phyloP scores from a whole-genome alignment of 1,284 basidiomycete species.

The Xanthoconium separans region DNA sequence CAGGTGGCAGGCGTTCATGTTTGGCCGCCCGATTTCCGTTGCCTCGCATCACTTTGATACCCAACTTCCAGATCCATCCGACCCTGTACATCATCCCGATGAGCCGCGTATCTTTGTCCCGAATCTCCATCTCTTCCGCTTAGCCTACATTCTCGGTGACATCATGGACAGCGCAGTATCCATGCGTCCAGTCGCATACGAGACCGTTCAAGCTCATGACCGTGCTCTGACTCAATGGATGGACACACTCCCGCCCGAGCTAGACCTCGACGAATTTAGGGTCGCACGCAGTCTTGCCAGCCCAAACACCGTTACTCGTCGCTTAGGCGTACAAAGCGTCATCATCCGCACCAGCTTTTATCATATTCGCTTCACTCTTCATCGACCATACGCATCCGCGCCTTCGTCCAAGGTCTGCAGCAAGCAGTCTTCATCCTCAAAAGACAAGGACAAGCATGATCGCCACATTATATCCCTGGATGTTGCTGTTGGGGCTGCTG shows the following conservation, averaged over 20 bases:
- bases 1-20: constrained; percentile 83
- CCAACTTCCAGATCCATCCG: constrained; percentile 63
- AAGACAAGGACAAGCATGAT: constrained; percentile 46
- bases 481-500: constrained; percentile 69
- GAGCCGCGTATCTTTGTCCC: constrained; percentile 62
- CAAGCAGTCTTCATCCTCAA: constrained; percentile 30
- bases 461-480: constrained; percentile 53
- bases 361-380: constrained; percentile 79
- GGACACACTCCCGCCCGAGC: constrained; percentile 65
- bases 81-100: constrained; percentile 55
- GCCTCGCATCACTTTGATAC: constrained; percentile 81
- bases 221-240: constrained; percentile 67
- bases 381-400: constrained; percentile 69
- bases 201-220: constrained; percentile 70
- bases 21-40: constrained; percentile 72
- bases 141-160: constrained; percentile 74
- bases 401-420: constrained; percentile 20
- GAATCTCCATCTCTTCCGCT: constrained; percentile 69
- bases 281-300: constrained; percentile 68
- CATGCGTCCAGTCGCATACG: constrained; percentile 69
- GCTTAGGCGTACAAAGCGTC: constrained; percentile 73
- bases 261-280: constrained; percentile 71
- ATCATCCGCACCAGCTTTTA: constrained; percentile 73
- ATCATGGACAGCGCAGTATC: constrained; percentile 82
- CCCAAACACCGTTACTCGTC: constrained; percentile 49